Evolutionary conservation across 495 filamentous ascomycete species (phyloP), one percentile per base, ranked within the genome.

Genomic region (Aspergillus mulundensis): DNA sequence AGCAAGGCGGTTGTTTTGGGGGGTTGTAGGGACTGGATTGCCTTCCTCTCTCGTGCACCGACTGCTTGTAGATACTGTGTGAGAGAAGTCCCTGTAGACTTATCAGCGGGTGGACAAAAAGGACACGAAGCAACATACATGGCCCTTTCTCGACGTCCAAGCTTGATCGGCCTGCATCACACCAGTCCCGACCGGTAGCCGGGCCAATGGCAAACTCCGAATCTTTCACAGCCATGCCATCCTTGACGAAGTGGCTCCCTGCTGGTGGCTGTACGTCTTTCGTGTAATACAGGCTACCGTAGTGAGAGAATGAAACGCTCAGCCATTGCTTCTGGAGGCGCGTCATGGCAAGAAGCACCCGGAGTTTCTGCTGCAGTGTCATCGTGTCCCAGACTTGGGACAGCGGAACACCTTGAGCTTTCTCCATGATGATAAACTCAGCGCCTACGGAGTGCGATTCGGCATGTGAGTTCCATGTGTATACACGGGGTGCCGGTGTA

Each of bases 381-480:
- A 74, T 66, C 2, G 45, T 60, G 43, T 12, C 32, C 70, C 70
- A 73, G 14, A 69, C 59, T 51, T 61, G 42, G 15, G 50, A 63
- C n/a, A 71, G 60, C 36, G 63, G 62, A 45, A 67, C 46, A 38
- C 71, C 68, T 21, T 56, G 30, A 32, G 53, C 52, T 57, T 66
- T 65, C 12, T 70, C 64, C 70, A 70, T 72, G 30, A 72, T 65
- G 48, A 74, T 74, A 48, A 68, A 74, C 51, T 70, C 70, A 53
- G 69, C 61, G 15, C 60, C 66, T 15, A 74, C 68, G 36, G 66
- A 58, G 48, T 72, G 63, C 49, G 53, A 51, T 41, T 61, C 30
- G 5, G 64, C 64, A 38, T 43, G 56, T 18, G 64, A 62, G 45
- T 65, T 69, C 61, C 64, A 72, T 11, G 64, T 23, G 25, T 65